phyloP scores from a whole-genome alignment of 2,329 filamentous ascomycete genomes.

The Trichoderma asperellum region DNA sequence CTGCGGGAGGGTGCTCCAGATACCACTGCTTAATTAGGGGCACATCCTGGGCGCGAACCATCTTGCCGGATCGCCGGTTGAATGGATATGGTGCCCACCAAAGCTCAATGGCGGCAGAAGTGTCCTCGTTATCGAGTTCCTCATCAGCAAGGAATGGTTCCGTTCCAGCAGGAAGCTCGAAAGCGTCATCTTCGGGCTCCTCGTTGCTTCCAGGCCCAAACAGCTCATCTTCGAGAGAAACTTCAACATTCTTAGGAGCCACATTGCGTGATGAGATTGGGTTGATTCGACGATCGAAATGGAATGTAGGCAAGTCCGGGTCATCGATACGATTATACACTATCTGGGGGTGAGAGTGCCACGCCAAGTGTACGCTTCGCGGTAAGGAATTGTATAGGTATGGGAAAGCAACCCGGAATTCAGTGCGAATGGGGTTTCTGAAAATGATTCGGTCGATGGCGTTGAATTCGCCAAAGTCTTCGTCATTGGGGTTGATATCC shows the following conservation, averaged over 20 bases:
- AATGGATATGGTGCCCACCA: conserved; percentile 99
- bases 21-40: conserved; percentile 98
- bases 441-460: conserved; percentile 99
- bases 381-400: conserved; percentile 96
- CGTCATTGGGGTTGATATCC: conserved; percentile 97
- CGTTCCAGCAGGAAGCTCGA: conserved; percentile 76
- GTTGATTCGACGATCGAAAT: conserved; percentile 97
- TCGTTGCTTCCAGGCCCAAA: conserved; percentile 81
- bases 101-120: conserved; percentile 84
- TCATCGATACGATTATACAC: conserved; percentile 90
- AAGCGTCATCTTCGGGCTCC: conserved; percentile 77
- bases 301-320: conserved; percentile 88
- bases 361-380: conserved; percentile 87
- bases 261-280: conserved; percentile 95
- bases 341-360: conserved; percentile 91
- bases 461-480: conserved; percentile 99
- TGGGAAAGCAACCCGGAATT: conserved; percentile 92
- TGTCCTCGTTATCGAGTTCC: conserved; percentile 86
- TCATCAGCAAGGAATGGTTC: conserved; percentile 91
- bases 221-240: conserved; percentile 91
- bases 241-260: conserved; percentile 87
- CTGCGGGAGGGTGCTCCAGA: conserved; percentile 87
- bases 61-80: conserved; percentile 87
- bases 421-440: conserved; percentile 89
- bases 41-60: conserved; percentile 97